A percentile compares a stretch with the other conserved stretches of the same genome.
phyloP scores from a whole-genome alignment of 306 rosid genomes.

The Dicorynia guianensis region DNA sequence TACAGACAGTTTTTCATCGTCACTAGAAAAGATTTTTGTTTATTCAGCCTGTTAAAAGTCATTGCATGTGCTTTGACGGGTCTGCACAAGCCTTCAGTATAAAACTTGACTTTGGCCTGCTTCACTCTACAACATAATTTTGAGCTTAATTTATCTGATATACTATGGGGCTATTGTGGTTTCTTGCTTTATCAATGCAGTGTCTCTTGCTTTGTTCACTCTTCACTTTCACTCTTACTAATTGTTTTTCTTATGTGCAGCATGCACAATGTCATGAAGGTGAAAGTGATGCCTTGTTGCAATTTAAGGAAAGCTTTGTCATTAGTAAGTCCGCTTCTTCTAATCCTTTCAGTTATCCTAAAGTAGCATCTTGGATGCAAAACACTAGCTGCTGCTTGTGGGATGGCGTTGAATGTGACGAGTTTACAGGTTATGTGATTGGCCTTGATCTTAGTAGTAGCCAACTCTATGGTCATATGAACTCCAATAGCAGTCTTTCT shows the following conservation, averaged over 20 bases:
- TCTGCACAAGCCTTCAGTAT: too few species aligned
- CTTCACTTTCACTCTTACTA: neutral
- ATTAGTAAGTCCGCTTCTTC: neutral
- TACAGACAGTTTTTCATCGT: too few species aligned
- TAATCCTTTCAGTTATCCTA: neutral
- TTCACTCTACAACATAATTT: too few species aligned
- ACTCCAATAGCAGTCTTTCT: neutral
- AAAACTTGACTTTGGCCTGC: too few species aligned
- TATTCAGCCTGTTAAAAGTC: too few species aligned
- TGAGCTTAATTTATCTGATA: too few species aligned
- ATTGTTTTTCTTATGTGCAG: neutral
- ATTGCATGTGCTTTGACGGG: too few species aligned
- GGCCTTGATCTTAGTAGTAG: neutral
- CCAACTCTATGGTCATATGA: neutral
- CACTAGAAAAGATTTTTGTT: too few species aligned
- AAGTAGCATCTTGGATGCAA: neutral
- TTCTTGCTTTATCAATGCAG: neutral
- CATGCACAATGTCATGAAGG: neutral
- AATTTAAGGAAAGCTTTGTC: conserved; percentile 5
- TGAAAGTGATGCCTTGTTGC: neutral
- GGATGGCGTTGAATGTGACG: neutral
- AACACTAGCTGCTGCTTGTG: neutral
- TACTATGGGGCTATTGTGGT: neutral
- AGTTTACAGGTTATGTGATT: neutral
- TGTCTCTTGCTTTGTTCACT: neutral